A percentile compares a stretch with the other conserved stretches of the same genome.
Evolutionary conservation across 2,329 filamentous ascomycete genomes (phyloP).

Genomic region (Fusarium equiseti): DNA sequence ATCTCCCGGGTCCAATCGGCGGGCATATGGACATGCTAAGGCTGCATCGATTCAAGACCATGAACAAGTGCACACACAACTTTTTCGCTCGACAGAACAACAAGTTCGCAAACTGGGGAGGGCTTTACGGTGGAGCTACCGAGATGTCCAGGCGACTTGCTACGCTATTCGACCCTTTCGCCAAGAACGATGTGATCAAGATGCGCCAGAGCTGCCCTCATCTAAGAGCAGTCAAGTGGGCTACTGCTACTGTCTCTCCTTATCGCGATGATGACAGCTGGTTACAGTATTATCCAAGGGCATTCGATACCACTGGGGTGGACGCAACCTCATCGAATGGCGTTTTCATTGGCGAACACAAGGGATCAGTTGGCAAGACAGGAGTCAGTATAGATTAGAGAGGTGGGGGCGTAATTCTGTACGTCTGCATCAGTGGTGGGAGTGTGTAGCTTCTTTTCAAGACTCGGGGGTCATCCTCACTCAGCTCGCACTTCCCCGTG

Average conservation of each 20-base stretch:
- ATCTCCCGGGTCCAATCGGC: constrained; percentile 4
- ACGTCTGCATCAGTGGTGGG: not conserved
- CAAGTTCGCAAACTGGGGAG: not conserved
- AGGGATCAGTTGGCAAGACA: not conserved
- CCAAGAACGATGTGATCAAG: accelerated
- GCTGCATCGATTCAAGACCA: constrained; percentile 28
- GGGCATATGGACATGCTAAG: constrained; percentile 27
- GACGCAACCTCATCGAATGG: constrained; percentile 5
- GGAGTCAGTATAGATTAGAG: accelerated
- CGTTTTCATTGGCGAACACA: not conserved
- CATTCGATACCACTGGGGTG: constrained; percentile 8
- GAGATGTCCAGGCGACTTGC: not conserved
- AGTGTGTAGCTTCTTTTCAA: not conserved
- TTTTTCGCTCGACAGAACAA: not conserved
- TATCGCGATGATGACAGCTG: not conserved
- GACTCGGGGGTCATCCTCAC: not conserved
- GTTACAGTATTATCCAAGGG: constrained; percentile 20
- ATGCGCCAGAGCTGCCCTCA: constrained; percentile 6
- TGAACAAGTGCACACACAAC: not conserved
- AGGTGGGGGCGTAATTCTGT: accelerated
- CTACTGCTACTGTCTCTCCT: not conserved
- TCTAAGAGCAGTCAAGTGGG: constrained; percentile 7
- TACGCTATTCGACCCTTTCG: constrained; percentile 6
- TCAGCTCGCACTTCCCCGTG: not conserved
- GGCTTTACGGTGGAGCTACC: not conserved